These are phyloP conservation scores for Fraxinus anomala DNA, from an alignment of 257 asterid genomes.

Conservation along the genomic window DNA sequence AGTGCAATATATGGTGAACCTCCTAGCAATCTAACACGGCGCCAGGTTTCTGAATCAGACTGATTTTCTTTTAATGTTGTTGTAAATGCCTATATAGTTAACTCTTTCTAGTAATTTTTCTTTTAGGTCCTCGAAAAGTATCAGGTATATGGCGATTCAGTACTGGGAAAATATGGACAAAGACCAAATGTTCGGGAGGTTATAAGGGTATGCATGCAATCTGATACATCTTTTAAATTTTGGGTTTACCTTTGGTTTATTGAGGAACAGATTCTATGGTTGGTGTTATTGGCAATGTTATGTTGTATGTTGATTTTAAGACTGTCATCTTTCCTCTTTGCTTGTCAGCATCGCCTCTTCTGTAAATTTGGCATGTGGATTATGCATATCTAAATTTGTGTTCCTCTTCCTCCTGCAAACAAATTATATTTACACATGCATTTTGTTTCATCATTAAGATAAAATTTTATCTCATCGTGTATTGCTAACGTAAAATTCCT, in stretches of 20 bases:
- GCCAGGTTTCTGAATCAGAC: conserved; percentile 62
- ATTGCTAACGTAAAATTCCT: not conserved
- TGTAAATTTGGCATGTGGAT: not conserved
- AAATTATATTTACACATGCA: not conserved
- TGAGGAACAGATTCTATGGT: not conserved
- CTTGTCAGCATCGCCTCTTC: not conserved
- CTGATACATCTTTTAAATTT: not conserved
- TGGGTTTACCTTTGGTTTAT: not conserved
- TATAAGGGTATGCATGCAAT: conserved; percentile 51
- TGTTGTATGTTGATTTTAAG: not conserved
- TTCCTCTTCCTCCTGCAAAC: not conserved
- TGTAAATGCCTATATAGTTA: conserved; percentile 12
- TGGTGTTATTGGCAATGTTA: not conserved
- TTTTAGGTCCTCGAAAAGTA: conserved; percentile 78
- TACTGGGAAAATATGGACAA: conserved; percentile 56
- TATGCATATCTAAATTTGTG: not conserved
- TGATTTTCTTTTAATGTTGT: conserved; percentile 4
- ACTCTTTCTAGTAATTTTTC: conserved; percentile 13
- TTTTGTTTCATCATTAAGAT: not conserved
- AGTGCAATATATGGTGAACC: conserved; percentile 80
- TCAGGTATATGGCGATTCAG: conserved; percentile 75
- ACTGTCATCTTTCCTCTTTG: not conserved
- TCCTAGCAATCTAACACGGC: conserved; percentile 58
- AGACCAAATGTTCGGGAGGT: conserved; percentile 73
- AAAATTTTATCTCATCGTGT: conserved; percentile 12